Conservation (phyloP, 1,139 yeast species). For the Lipomyces yarrowii region DNA sequence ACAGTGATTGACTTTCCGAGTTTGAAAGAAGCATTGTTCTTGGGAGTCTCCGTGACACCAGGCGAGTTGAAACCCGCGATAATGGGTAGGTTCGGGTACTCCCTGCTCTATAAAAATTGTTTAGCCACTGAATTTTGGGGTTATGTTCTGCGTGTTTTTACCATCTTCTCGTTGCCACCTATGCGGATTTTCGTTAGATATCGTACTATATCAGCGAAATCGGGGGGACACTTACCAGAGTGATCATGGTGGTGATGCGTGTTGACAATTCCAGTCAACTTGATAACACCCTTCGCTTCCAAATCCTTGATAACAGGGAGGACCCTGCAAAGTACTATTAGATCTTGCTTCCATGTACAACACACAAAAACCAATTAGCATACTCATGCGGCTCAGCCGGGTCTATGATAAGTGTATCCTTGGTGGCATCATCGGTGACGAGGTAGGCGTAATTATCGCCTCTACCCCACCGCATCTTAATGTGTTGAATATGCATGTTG, state of each 20-base stretch:
- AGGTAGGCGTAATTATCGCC: slow-evolving; percentile 92
- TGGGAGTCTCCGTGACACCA: slow-evolving; percentile 66
- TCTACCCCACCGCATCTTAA: slow-evolving; percentile 94
- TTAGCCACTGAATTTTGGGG: neutral
- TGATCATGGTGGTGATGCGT: slow-evolving; percentile 97
- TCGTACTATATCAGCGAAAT: neutral
- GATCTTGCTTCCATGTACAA: neutral
- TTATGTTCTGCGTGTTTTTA: neutral
- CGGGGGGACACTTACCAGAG: slow-evolving; percentile 52
- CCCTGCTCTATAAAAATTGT: slow-evolving; percentile 34
- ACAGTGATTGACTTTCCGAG: slow-evolving; percentile 66
- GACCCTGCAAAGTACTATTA: slow-evolving; percentile 35
- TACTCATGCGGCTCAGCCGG: slow-evolving; percentile 82
- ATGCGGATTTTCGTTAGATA: neutral
- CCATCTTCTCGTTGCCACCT: slow-evolving; percentile 62
- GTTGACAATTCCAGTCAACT: slow-evolving; percentile 76
- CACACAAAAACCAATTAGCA: slow-evolving; percentile 25
- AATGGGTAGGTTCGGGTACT: slow-evolving; percentile 62
- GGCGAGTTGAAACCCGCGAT: slow-evolving; percentile 87
- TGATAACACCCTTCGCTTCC: slow-evolving; percentile 43
- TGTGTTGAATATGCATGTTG: slow-evolving; percentile 75
- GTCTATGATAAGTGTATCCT: slow-evolving; percentile 81
- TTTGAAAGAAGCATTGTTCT: slow-evolving; percentile 50
- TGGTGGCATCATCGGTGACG: slow-evolving; percentile 66
- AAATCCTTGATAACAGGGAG: slow-evolving; percentile 48